A percentile compares a stretch with the other conserved stretches of the same genome.
Conservation (phyloP, 352 stramenopile species). For the Phytophthora foliorum region DNA sequence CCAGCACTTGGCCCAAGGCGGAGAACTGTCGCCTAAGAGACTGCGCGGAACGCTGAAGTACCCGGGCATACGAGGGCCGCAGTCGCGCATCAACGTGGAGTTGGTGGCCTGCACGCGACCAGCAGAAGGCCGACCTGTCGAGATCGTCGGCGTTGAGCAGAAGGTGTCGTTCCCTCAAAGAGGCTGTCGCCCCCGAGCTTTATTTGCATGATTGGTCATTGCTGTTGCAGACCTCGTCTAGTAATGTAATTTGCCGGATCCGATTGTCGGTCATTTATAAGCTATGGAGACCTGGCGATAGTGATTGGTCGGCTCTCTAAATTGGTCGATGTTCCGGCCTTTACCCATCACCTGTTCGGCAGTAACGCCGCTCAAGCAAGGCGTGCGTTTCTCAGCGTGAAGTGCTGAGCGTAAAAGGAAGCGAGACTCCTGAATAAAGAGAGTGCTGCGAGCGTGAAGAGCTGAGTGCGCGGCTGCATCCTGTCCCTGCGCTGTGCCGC, state of each 20-base stretch:
- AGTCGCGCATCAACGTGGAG: slow-evolving; percentile 29
- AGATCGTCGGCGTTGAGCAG: slow-evolving; percentile 9
- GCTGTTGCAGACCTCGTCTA: no score
- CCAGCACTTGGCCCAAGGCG: slow-evolving; percentile 12
- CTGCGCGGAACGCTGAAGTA: slow-evolving; percentile 26
- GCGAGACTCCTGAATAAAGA: no score
- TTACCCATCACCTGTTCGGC: not conserved
- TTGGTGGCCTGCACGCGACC: slow-evolving; percentile 24
- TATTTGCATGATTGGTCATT: slow-evolving; percentile 15
- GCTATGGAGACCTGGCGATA: not conserved
- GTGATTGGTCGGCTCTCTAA: not conserved
- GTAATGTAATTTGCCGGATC: not conserved
- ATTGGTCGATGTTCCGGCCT: slow-evolving; percentile 9
- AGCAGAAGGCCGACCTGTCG: slow-evolving; percentile 20
- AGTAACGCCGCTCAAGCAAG: no score
- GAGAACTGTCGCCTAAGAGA: slow-evolving; percentile 14
- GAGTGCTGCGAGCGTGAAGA: slow-evolving; percentile 1
- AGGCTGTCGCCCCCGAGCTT: slow-evolving; percentile 5
- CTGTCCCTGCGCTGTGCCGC: no score
- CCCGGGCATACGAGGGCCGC: slow-evolving; percentile 16
- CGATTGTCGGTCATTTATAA: slow-evolving; percentile 8
- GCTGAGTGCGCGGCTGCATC: slow-evolving; percentile 2
- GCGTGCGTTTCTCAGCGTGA: not conserved
- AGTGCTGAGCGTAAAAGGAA: not conserved
- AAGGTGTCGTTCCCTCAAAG: slow-evolving; percentile 11